Evolutionary conservation across 2,329 filamentous ascomycete genomes (phyloP).

Genomic region (Ilyonectria robusta): DNA sequence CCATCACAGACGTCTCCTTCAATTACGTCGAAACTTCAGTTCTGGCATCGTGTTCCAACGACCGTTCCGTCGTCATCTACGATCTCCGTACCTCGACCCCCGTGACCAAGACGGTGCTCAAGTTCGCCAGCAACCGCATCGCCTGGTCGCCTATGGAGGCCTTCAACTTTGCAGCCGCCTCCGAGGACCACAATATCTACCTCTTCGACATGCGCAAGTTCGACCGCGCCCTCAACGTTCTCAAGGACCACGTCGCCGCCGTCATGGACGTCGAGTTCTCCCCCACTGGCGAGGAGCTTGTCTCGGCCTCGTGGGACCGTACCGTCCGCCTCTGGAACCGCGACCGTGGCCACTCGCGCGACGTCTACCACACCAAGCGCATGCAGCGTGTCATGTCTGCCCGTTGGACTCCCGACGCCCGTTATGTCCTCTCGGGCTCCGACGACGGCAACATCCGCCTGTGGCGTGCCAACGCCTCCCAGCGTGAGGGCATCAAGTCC

Average conservation of each 20-base stretch:
- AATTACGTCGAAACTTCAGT: constrained; percentile 96
- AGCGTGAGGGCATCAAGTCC: constrained; percentile 87
- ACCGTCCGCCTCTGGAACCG: constrained; percentile 90
- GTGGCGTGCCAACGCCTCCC: constrained; percentile 90
- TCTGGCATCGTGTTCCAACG: constrained; percentile 86
- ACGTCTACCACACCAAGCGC: constrained; percentile 97
- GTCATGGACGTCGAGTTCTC: constrained; percentile 98
- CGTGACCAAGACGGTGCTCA: constrained; percentile 84
- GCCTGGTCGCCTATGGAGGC: constrained; percentile 98
- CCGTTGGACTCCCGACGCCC: constrained; percentile 88
- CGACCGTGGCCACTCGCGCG: constrained; percentile 85
- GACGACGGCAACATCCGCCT: constrained; percentile 92
- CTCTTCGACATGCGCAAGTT: constrained; percentile 97
- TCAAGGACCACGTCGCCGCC: constrained; percentile 90
- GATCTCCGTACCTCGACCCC: constrained; percentile 90
- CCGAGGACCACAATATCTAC: constrained; percentile 90
- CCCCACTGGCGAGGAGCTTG: constrained; percentile 93
- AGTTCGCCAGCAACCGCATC: constrained; percentile 85
- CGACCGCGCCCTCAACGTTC: constrained; percentile 87
- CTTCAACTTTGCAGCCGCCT: constrained; percentile 93
- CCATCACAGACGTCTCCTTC: constrained; percentile 89
- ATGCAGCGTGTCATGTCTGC: constrained; percentile 95
- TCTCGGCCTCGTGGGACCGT: constrained; percentile 88
- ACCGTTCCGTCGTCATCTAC: constrained; percentile 90
- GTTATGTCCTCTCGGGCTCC: constrained; percentile 90